Evolutionary conservation across 1,139 yeast genomes (phyloP), one percentile per base, ranked within the genome.

Genomic region (Lodderomyces theae): DNA sequence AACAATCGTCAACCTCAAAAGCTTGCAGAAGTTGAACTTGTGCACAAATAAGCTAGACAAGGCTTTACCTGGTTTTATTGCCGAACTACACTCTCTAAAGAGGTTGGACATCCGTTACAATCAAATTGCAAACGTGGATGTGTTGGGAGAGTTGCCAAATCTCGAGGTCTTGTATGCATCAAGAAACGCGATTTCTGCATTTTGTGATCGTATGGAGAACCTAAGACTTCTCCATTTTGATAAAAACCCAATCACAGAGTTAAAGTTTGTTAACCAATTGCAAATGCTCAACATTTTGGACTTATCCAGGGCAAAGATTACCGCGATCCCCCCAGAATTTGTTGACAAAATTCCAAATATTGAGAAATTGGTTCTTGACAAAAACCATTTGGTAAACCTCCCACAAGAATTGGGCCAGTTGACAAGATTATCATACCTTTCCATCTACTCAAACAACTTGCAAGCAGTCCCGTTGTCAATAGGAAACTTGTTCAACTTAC

Each of bases 71-170:
- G 56, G 53, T 2, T 74, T 73, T 42, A 72, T 86, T 48, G 63
- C 72, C 1, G 66, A 72, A 7, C 68, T 87, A 57, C 57, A 60
- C 0, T 68, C 77, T n/a, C 68, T 92, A 52, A 77, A 82, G 52
- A 79, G 88, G 43, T 71, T 92, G 46, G 96, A 92, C 61, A 66
- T 90, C 18, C 72, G 95, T 39, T 85, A 82, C 61, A 92, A 92
- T 57, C 72, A 76, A 40, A 72, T 90, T 32, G 69, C 79, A 2
- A 76, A 80, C 37, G 77, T 89, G 17, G 83, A 81, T 50, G 72
- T 82, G 1, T 68, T 86, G 35, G 82, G 85, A 4, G 62, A 72
- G 5, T 73, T 88, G 35, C 82, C 86, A 0, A 76, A 75, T 40
- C 68, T 87, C 46, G 92, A 88, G 56, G 84, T 82, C 13, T 68